Base-by-base conservation (phyloP, 768 basidiomycete genomes). In the Tricholomella constricta region DNA sequence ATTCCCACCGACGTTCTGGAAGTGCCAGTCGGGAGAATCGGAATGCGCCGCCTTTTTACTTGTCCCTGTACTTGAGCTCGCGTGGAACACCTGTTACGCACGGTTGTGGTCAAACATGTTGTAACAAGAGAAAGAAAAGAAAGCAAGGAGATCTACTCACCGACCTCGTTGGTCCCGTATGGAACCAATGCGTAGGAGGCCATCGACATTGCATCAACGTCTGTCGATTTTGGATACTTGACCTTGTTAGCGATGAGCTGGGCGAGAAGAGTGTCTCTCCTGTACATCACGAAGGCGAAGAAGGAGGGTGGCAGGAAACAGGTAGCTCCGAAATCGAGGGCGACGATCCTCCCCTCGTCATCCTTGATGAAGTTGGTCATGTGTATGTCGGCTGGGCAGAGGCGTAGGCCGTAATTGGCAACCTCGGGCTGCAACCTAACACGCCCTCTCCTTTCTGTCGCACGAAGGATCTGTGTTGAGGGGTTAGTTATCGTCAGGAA, bases 71-170 rank as follows among this genome's bases (percentile, higher is more conserved):
- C 93, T 94, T 57, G 2, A 26, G 11, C 12, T 36, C n/a, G 36
- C 19, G 45, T 12, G 22, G 41, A 55, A 20, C 22, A 65, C 76
- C 58, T 58, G 88, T 93, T 94, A 74, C 94, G 80, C 1, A 94
- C 94, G 22, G 96, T 88, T 64, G 95, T 79, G 66, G 94, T 93
- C 82, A 87, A 89, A 12, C 86, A 92, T 10, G 92, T 92, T 2
- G 86, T 80, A 8, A 87, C 78, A 42, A 98, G 79, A 45, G 94
- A 31, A 31, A 6, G 29, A 69, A 63, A 91, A 85, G 43, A 79
- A 84, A 2, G 86, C 88, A 22, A 88, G 78, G n/a, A 31, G 29
- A 35, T 35, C 5, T n/a, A 11, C 15, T 35, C 34, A 35, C 34
- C 34, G 15, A 35, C 12, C 4, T 35, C 12, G 34, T 35, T 35